A percentile compares a stretch with the other conserved stretches of the same genome.
phyloP scores from a whole-genome alignment of 305 asterid species.

The Rubia occidens region DNA sequence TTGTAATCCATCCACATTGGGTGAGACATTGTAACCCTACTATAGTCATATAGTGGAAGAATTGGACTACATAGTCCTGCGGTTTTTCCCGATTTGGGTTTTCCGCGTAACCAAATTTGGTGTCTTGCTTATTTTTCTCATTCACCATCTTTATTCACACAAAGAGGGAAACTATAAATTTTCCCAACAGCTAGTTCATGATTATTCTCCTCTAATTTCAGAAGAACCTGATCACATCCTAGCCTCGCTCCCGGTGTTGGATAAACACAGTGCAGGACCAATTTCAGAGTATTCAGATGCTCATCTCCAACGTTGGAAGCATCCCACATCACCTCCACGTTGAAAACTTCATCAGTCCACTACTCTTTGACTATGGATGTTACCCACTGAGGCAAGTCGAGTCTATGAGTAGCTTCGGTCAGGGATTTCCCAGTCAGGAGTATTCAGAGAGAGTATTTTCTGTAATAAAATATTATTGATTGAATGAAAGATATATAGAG shows the following conservation, averaged over 20 bases:
- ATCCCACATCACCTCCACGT: conserved; percentile 55
- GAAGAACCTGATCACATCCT: conserved; percentile 45
- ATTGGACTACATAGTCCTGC: too few relatives aligned
- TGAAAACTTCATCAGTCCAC: conserved; percentile 70
- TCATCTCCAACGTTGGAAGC: conserved; percentile 48
- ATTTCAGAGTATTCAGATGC: conserved; percentile 43
- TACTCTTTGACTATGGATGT: conserved; percentile 57
- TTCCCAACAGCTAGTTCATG: conserved; percentile 34
- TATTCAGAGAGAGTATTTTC: too few relatives aligned
- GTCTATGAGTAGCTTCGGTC: conserved; percentile 41
- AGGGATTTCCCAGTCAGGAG: conserved; percentile 62
- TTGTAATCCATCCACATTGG: too few relatives aligned
- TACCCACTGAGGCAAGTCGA: conserved; percentile 48
- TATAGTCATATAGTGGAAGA: too few relatives aligned
- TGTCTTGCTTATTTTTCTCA: too few relatives aligned
- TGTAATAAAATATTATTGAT: too few relatives aligned
- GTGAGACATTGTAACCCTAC: too few relatives aligned
- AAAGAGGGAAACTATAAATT: too few relatives aligned
- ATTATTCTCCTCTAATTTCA: conserved; percentile 55
- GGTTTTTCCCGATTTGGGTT: too few relatives aligned
- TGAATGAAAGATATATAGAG: too few relatives aligned
- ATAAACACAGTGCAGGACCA: conserved; percentile 69
- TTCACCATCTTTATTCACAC: too few relatives aligned
- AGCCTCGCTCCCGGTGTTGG: conserved; percentile 62
- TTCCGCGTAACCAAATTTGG: too few relatives aligned